Evolutionary conservation across 2,329 filamentous ascomycete species (phyloP), one percentile per base, ranked within the genome.

Genomic region (Fusarium duplospermum): DNA sequence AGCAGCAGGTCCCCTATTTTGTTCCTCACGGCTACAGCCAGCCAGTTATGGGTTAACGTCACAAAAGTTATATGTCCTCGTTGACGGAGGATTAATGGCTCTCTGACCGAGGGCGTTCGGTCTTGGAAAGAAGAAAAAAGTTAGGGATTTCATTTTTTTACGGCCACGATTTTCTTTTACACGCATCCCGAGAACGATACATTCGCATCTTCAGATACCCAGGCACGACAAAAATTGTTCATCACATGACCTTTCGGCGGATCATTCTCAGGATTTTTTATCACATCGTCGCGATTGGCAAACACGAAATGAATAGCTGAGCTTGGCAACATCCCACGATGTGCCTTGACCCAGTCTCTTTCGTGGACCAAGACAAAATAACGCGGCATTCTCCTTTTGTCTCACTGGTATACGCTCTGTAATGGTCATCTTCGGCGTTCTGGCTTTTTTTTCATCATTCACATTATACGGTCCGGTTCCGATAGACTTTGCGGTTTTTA

Each of bases 1-100:
- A 89, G 80, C 82, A 88, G 79, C 82, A 86, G 14, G 77, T 81
- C 5, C 79, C 83, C 1, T 90, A 89, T 79, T 88, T 90, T 69
- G 80, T 83, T 58, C 77, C 84, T 24, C 85, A 87, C 62, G 81
- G 80, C 47, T 90, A 89, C 65, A 84, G 86, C 31, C 89, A 90
- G 77, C 82, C 89, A 16, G 89, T 90, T 18, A 86, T 90, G 80
- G 88, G 89, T 62, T 89, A 78, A 84, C 29, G 63, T 69, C 69
- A 64, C 69, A 76, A 71, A 72, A 62, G 40, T 65, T 50, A 64
- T 31, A 64, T 62, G n/a, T 60, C 58, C 56, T 62, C 52, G 27
- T 45, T 29, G n/a, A 18, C 24, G 22, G 69, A 66, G 61, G 56
- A 58, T 61, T 72, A 76, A 79, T 78, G 67, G 71, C 68, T 69